A percentile compares a stretch with the other conserved stretches of the same genome.
These are phyloP conservation scores for Aspergillus japonicus DNA, from an alignment of 2,329 filamentous ascomycete genomes.

Conservation along the genomic window DNA sequence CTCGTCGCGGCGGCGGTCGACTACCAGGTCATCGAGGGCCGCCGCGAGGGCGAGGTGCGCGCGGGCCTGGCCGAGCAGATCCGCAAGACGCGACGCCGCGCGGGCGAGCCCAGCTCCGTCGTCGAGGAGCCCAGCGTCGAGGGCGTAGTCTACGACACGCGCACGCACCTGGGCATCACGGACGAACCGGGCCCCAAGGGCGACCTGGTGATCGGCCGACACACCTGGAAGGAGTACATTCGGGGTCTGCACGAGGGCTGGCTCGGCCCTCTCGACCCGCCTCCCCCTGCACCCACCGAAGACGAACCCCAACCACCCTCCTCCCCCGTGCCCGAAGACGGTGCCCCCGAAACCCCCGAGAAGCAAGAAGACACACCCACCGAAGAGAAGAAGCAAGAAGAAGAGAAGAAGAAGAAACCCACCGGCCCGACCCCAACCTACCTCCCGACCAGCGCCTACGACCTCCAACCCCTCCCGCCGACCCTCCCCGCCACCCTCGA, in stretches of 20 bases:
- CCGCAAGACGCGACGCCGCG: constrained; percentile 62
- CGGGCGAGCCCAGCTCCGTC: constrained; percentile 53
- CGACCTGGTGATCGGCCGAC: constrained; percentile 83
- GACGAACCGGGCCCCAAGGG: constrained; percentile 74
- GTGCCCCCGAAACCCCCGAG: too few species aligned
- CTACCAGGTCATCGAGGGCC: constrained; percentile 92
- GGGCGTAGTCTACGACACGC: constrained; percentile 60
- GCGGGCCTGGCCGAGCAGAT: constrained; percentile 84
- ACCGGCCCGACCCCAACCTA: constrained; percentile 67
- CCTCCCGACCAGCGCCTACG: constrained; percentile 71
- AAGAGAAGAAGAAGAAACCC: constrained; percentile 50
- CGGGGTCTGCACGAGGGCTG: constrained; percentile 93
- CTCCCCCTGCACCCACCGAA: constrained; percentile 22
- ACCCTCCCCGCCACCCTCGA: constrained; percentile 69
- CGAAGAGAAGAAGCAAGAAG: constrained; percentile 45
- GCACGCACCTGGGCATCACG: constrained; percentile 64
- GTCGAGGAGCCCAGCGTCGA: constrained; percentile 53
- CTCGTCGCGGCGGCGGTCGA: constrained; percentile 86
- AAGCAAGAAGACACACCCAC: constrained; percentile 52
- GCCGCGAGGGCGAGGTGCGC: constrained; percentile 87
- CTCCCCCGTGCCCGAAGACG: too few species aligned
- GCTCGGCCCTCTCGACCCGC: constrained; percentile 73
- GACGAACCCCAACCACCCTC: constrained; percentile 25
- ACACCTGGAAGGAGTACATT: constrained; percentile 97
- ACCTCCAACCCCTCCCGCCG: constrained; percentile 61